These are phyloP conservation scores for Kuraishia borneana DNA, from an alignment of 805 yeast species.

Conservation along the genomic window DNA sequence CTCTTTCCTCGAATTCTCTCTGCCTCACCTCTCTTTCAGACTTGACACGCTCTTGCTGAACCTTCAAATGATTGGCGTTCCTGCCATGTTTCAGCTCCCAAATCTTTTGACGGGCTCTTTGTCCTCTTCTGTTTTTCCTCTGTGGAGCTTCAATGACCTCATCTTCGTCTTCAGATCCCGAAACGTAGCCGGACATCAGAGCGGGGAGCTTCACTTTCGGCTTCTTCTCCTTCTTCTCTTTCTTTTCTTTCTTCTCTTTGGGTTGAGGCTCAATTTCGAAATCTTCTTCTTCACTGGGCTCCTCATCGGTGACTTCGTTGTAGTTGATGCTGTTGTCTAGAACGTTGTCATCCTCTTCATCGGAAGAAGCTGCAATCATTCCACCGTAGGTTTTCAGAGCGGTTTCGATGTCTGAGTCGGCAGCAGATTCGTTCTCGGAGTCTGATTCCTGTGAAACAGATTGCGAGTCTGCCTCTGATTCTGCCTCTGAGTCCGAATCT, in stretches of 20 bases:
- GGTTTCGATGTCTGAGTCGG: slow-evolving; percentile 6
- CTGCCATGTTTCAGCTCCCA: slow-evolving; percentile 90
- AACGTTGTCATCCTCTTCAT: slow-evolving; percentile 26
- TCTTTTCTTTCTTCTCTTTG: slow-evolving; percentile 13
- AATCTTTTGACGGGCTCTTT: slow-evolving; percentile 90
- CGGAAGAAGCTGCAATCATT: slow-evolving; percentile 30
- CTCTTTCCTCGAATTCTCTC: slow-evolving; percentile 63
- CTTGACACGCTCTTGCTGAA: slow-evolving; percentile 42
- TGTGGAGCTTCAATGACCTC: slow-evolving; percentile 40
- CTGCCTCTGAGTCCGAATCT: not conserved
- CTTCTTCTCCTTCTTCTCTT: slow-evolving; percentile 17
- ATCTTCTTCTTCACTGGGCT: slow-evolving; percentile 30
- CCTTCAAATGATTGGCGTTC: slow-evolving; percentile 72
- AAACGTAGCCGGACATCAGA: slow-evolving; percentile 68
- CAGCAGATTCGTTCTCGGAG: slow-evolving; percentile 12
- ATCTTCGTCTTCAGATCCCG: slow-evolving; percentile 60
- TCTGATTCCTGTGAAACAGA: slow-evolving; percentile 4
- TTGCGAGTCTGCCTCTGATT: not conserved
- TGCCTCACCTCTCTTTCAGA: slow-evolving; percentile 51
- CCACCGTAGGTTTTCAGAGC: slow-evolving; percentile 23
- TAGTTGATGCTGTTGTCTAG: slow-evolving; percentile 31
- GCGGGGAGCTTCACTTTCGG: slow-evolving; percentile 44
- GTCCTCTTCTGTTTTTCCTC: slow-evolving; percentile 90
- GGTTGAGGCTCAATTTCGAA: slow-evolving; percentile 7
- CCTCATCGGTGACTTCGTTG: slow-evolving; percentile 58